These are phyloP conservation scores for Lasiosphaeria miniovina DNA, from an alignment of 495 filamentous ascomycete species.

Conservation along the genomic window DNA sequence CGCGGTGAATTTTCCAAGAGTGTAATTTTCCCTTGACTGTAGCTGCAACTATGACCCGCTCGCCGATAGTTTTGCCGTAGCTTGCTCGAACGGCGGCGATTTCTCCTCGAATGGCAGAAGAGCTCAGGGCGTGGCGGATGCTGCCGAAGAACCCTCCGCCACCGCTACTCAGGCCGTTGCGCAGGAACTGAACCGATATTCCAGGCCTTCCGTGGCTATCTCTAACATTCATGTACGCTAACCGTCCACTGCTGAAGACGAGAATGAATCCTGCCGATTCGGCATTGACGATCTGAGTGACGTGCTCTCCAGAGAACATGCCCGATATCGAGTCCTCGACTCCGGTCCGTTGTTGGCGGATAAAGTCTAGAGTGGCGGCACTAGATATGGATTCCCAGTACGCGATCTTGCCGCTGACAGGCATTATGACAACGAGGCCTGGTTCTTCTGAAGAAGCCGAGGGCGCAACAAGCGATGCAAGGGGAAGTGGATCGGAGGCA, in stretches of 20 bases:
- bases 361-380: conserved; percentile 70
- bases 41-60: conserved; percentile 76
- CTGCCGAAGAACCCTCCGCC: conserved; percentile 68
- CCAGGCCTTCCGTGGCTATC: conserved; percentile 81
- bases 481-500: conserved; percentile 62
- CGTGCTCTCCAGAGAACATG: conserved; percentile 72
- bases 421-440: conserved; percentile 80
- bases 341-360: conserved; percentile 71
- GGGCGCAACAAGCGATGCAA: conserved; percentile 74
- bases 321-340: conserved; percentile 69
- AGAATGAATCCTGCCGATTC: conserved; percentile 82
- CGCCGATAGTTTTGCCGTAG: conserved; percentile 66
- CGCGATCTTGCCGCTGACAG: conserved; percentile 74
- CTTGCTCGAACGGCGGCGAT: conserved; percentile 73
- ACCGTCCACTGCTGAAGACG: conserved; percentile 75
- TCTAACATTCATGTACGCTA: conserved; percentile 79
- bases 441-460: conserved; percentile 71
- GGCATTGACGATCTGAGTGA: conserved; percentile 71
- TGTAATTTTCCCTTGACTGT: conserved; percentile 72
- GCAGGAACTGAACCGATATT: conserved; percentile 72
- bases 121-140: conserved; percentile 66
- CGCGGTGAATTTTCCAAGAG: conserved; percentile 82
- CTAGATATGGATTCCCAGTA: conserved; percentile 95
- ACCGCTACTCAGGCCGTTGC: conserved; percentile 50
- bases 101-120: conserved; percentile 64